Evolutionary conservation across 495 filamentous ascomycete genomes (phyloP).

Genomic region (Aspergillus egyptiacus): DNA sequence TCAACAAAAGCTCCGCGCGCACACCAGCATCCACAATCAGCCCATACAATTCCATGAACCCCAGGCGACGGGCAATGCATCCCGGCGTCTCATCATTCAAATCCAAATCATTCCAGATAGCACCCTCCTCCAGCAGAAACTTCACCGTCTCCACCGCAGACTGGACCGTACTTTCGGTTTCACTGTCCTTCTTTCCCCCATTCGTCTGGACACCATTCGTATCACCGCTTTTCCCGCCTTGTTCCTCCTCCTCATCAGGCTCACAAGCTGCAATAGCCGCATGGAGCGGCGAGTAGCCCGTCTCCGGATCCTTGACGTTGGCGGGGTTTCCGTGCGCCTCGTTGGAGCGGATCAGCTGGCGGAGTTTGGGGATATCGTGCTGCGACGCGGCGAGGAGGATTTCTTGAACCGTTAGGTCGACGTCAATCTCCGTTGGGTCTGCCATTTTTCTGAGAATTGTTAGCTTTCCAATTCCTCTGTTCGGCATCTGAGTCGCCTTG

Average conservation of each 20-base stretch:
- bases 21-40: constrained; percentile 88
- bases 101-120: constrained; percentile 96
- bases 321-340: constrained; percentile 47
- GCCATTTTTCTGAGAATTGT: constrained; percentile 17
- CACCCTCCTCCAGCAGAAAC: constrained; percentile 77
- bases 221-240: constrained; percentile 14
- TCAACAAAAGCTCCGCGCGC: constrained; percentile 79
- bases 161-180: constrained; percentile 38
- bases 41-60: constrained; percentile 68
- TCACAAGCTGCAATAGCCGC: constrained; percentile 84
- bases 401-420: constrained; percentile 42
- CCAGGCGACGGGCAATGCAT: constrained; percentile 72
- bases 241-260: constrained; percentile 35
- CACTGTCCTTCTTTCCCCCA: not conserved
- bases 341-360: constrained; percentile 61
- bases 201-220: constrained; percentile 23
- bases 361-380: constrained; percentile 72
- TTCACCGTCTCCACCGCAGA: constrained; percentile 59
- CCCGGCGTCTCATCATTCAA: constrained; percentile 81
- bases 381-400: constrained; percentile 77
- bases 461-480: not conserved
- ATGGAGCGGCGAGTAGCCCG: constrained; percentile 82
- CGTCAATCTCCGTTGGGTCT: constrained; percentile 32
- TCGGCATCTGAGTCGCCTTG: no score
- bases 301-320: constrained; percentile 76